Conservation (phyloP, 1,284 basidiomycete species). For the Fomitopsis pinicola region DNA sequence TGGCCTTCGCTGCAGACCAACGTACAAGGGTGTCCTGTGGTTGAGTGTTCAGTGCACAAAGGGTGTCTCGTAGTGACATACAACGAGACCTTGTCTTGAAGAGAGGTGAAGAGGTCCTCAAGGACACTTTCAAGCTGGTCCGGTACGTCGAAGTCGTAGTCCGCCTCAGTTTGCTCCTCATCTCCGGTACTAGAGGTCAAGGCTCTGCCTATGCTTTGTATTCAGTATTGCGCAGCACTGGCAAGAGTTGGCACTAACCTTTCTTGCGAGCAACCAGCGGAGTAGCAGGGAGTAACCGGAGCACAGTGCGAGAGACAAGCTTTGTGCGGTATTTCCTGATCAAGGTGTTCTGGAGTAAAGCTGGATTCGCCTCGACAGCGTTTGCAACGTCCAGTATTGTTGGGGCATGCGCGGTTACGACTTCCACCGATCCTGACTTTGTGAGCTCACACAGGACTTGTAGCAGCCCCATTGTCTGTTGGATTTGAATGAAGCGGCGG, state of each 20-base stretch:
- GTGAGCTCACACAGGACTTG: constrained; percentile 73
- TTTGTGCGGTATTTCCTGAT: constrained; percentile 68
- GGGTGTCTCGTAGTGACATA: constrained; percentile 5
- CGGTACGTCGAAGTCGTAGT: constrained; percentile 58
- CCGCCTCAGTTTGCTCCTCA: background rate
- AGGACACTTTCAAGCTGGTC: constrained; percentile 77
- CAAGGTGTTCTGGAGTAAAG: constrained; percentile 52
- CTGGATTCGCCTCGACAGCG: constrained; percentile 34
- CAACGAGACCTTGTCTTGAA: constrained; percentile 76
- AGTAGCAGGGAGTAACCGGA: constrained; percentile 57
- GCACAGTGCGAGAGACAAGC: constrained; percentile 55
- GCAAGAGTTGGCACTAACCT: constrained; percentile 27
- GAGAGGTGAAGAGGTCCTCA: constrained; percentile 67
- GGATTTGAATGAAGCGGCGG: constrained; percentile 1
- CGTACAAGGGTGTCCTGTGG: constrained; percentile 89
- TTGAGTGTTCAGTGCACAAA: background rate
- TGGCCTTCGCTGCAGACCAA: constrained; percentile 92
- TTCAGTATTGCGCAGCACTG: background rate
- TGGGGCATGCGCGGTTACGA: constrained; percentile 41
- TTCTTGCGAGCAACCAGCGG: constrained; percentile 33
- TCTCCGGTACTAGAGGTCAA: constrained; percentile 5
- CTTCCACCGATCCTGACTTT: constrained; percentile 60
- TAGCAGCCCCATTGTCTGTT: constrained; percentile 64
- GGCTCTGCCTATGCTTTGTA: constrained; percentile 11
- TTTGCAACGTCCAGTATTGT: constrained; percentile 42